Conservation (phyloP, 345 rosid genomes). For the thale cress (Arabidopsis thaliana) region DNA sequence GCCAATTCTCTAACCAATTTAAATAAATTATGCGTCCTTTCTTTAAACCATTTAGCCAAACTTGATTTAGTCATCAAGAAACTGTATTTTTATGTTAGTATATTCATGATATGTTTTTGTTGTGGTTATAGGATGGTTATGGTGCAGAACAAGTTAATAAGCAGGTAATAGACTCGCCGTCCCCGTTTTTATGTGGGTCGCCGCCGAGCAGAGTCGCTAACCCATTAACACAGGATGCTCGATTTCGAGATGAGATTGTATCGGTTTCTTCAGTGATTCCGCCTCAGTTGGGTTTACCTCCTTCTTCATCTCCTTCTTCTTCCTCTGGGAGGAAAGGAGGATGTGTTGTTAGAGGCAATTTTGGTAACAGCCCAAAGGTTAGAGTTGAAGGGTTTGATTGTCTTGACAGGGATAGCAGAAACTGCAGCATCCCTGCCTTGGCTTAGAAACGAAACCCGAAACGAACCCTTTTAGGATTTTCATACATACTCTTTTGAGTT, state of each 20-base stretch:
- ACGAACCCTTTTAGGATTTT: neutral
- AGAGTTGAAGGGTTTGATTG: constrained; percentile 95
- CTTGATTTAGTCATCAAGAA: constrained; percentile 16
- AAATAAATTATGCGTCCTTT: neutral
- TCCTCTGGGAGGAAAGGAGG: constrained; percentile 76
- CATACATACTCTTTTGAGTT: constrained; percentile 31
- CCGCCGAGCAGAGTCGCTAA: constrained; percentile 99
- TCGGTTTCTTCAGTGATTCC: constrained; percentile 35
- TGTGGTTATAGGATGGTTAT: constrained; percentile 58
- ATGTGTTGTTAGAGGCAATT: constrained; percentile 64
- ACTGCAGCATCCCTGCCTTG: constrained; percentile 81
- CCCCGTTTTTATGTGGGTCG: constrained; percentile 95
- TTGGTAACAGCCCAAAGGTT: constrained; percentile 88
- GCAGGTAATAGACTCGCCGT: constrained; percentile 53
- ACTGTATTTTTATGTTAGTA: neutral
- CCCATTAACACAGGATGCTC: constrained; percentile 93
- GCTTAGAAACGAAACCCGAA: constrained; percentile 49
- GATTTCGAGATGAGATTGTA: constrained; percentile 72
- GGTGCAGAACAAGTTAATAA: constrained; percentile 67
- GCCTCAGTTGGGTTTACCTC: constrained; percentile 42
- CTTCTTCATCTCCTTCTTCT: constrained; percentile 56
- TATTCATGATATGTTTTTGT: neutral
- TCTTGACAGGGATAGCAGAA: constrained; percentile 79
- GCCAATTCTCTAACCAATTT: neutral
- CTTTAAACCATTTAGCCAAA: constrained; percentile 5